phyloP scores from a whole-genome alignment of 495 filamentous ascomycete species.

The Penicillium chermesinum region DNA sequence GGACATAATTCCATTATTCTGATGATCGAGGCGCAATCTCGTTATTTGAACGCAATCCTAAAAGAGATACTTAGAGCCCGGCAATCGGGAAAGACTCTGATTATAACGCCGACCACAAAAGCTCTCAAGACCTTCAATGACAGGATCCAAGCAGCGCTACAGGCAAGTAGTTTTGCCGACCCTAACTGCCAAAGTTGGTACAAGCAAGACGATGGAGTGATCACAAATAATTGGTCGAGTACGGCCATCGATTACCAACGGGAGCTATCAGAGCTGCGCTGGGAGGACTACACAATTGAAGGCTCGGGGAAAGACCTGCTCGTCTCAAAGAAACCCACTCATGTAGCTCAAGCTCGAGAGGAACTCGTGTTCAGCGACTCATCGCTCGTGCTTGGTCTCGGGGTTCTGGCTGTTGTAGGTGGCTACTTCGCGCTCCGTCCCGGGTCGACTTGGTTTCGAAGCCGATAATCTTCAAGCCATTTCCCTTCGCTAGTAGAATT shows the following conservation, averaged over 20 bases:
- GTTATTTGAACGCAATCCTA: constrained; percentile 47
- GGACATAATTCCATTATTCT: constrained; percentile 52
- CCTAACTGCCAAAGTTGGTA: constrained; percentile 54
- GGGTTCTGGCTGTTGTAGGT: constrained; percentile 18
- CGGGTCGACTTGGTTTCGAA: neutral
- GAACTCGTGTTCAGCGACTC: constrained; percentile 34
- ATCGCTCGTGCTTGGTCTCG: constrained; percentile 30
- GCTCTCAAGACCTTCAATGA: constrained; percentile 41
- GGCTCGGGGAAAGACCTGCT: constrained; percentile 32
- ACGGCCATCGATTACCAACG: constrained; percentile 49
- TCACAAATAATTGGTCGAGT: constrained; percentile 54
- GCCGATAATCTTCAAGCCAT: neutral
- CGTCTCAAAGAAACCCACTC: constrained; percentile 25
- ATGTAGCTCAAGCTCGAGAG: constrained; percentile 41
- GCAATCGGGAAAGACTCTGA: constrained; percentile 29
- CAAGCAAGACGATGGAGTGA: constrained; percentile 46
- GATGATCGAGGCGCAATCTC: constrained; percentile 56
- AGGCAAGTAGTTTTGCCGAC: constrained; percentile 45
- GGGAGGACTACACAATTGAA: constrained; percentile 43
- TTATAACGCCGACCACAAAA: constrained; percentile 31
- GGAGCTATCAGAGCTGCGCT: constrained; percentile 36
- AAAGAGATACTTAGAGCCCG: constrained; percentile 33
- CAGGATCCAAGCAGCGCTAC: constrained; percentile 39
- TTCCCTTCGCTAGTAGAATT: no score
- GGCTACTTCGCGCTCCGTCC: constrained; percentile 11